Percentiles rank a stretch among this genome's conserved stretches.
Evolutionary conservation across 2,329 filamentous ascomycete genomes (phyloP).

Genomic region (Dactylellina sp.): DNA sequence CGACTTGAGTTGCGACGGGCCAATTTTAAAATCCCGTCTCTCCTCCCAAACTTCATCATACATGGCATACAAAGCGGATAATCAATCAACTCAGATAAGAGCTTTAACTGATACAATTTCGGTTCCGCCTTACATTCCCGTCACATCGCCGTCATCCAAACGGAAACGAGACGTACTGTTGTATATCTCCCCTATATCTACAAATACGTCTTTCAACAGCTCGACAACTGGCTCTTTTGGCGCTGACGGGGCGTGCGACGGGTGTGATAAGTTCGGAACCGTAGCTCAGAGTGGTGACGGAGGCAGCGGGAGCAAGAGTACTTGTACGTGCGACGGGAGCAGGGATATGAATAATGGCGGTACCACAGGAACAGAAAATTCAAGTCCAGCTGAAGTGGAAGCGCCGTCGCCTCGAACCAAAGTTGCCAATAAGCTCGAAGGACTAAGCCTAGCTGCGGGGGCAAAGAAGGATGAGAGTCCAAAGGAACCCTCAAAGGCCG

Average conservation of each 20-base stretch:
- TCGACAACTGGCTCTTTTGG: conserved; percentile 41
- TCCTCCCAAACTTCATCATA: conserved; percentile 9
- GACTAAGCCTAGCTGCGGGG: conserved; percentile 42
- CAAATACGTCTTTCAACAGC: conserved; percentile 53
- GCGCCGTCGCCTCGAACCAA: conserved; percentile 53
- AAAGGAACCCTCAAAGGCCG: conserved; percentile 41
- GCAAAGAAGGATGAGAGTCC: conserved; percentile 13
- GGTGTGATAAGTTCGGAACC: conserved; percentile 25
- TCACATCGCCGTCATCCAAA: conserved; percentile 56
- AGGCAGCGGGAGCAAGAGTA: background rate
- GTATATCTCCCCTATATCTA: conserved; percentile 46
- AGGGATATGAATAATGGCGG: conserved; percentile 29
- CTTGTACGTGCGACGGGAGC: conserved; percentile 9
- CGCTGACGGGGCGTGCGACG: conserved; percentile 27
- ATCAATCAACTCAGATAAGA: conserved; percentile 44
- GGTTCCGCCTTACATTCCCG: conserved; percentile 45
- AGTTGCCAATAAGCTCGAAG: conserved; percentile 58
- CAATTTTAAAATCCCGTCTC: conserved; percentile 3
- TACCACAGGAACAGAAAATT: conserved; percentile 6
- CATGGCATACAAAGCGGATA: conserved; percentile 53
- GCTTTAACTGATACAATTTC: conserved; percentile 45
- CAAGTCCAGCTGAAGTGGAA: conserved; percentile 21
- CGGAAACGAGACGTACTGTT: conserved; percentile 58
- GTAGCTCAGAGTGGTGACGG: conserved; percentile 6
- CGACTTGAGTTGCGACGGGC: background rate